phyloP scores from a whole-genome alignment of 805 yeast genomes.

The Cyberlindnera maritima region DNA sequence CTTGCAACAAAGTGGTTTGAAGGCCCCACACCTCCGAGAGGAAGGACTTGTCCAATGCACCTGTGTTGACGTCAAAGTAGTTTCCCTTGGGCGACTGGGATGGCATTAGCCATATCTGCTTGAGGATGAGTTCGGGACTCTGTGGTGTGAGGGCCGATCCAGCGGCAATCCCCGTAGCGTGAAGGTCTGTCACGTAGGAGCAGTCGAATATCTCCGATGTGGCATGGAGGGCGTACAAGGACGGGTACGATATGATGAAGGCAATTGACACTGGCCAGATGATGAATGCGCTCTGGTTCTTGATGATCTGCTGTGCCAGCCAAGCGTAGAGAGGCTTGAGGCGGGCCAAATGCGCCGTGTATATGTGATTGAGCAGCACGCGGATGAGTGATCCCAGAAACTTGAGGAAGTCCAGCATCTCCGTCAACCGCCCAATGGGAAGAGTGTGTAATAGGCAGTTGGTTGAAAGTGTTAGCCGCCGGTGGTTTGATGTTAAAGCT shows the following conservation, averaged over 20 bases:
- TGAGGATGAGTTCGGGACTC: slow-evolving; percentile 22
- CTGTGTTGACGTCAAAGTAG: slow-evolving; percentile 10
- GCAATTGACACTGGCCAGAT: slow-evolving; percentile 47
- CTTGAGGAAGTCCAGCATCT: slow-evolving; percentile 25
- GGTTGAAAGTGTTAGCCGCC: too few species aligned
- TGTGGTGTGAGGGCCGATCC: neutral
- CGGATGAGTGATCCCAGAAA: slow-evolving; percentile 20
- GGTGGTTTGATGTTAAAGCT: too few species aligned
- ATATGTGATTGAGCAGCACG: slow-evolving; percentile 17
- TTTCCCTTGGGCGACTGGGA: slow-evolving; percentile 4
- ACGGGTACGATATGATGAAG: slow-evolving; percentile 48
- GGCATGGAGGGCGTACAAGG: slow-evolving; percentile 37
- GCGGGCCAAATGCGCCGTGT: slow-evolving; percentile 11
- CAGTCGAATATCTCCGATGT: slow-evolving; percentile 23
- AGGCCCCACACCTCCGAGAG: slow-evolving; percentile 33
- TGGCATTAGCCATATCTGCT: slow-evolving; percentile 24
- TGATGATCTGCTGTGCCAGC: slow-evolving; percentile 31
- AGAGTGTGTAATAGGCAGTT: too few species aligned
- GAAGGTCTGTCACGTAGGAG: slow-evolving; percentile 19
- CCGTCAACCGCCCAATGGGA: neutral
- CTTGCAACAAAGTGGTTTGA: slow-evolving; percentile 32
- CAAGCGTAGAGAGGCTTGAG: slow-evolving; percentile 23
- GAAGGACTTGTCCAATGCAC: slow-evolving; percentile 36
- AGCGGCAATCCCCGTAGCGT: slow-evolving; percentile 4
- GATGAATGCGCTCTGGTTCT: slow-evolving; percentile 41